These are phyloP conservation scores for Nasturtium officinale DNA, from an alignment of 345 rosid species.

Conservation along the genomic window DNA sequence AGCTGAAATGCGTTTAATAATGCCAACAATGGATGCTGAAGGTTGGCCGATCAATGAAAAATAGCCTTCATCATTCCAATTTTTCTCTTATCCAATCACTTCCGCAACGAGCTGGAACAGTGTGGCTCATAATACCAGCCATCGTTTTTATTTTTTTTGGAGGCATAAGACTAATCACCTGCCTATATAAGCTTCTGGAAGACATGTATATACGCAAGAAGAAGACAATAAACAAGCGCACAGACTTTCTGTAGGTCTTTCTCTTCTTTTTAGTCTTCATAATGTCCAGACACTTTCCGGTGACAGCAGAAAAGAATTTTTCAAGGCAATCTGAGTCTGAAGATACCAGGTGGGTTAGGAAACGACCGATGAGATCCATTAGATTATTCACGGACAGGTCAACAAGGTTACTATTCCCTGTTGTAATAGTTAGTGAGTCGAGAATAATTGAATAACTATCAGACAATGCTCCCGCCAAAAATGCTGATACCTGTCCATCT, in stretches of 20 bases:
- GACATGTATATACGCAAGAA: conserved; percentile 73
- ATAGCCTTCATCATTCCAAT: conserved; percentile 66
- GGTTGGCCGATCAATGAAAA: conserved; percentile 72
- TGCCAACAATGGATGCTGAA: conserved; percentile 65
- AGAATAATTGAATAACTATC: conserved; percentile 65
- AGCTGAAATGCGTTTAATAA: conserved; percentile 57
- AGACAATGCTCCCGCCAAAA: conserved; percentile 69
- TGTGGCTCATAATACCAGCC: conserved; percentile 57
- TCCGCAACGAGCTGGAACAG: conserved; percentile 56
- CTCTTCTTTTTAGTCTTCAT: conserved; percentile 37
- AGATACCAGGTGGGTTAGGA: conserved; percentile 57
- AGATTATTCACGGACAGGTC: conserved; percentile 62
- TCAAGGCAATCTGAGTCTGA: conserved; percentile 48
- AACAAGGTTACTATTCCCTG: conserved; percentile 70
- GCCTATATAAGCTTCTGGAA: conserved; percentile 70
- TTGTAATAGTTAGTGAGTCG: conserved; percentile 68
- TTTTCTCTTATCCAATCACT: conserved; percentile 62
- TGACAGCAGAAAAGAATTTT: conserved; percentile 54
- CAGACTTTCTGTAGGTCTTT: conserved; percentile 44
- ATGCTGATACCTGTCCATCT: conserved; percentile 56
- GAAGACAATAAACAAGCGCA: conserved; percentile 64
- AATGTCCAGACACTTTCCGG: conserved; percentile 47
- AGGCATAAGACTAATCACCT: conserved; percentile 67
- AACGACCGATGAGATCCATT: conserved; percentile 57
- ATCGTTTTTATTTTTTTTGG: conserved; percentile 58